phyloP scores from a whole-genome alignment of 2,329 filamentous ascomycete genomes.

The Neofusicoccum kwambonambiense region DNA sequence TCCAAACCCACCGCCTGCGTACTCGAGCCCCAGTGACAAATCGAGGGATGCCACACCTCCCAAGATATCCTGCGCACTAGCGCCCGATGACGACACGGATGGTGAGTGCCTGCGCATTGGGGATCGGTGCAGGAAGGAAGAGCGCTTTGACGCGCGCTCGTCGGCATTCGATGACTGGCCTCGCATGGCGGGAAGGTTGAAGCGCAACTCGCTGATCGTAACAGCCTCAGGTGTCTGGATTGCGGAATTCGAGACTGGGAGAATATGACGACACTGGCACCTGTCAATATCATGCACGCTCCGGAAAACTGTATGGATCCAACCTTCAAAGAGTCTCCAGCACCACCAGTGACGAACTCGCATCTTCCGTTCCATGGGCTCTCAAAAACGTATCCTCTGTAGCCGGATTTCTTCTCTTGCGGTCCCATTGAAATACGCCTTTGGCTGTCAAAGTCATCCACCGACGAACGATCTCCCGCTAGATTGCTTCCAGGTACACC shows the following conservation, averaged over 20 bases:
- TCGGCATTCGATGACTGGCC: constrained; percentile 32
- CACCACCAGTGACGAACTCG: constrained; percentile 76
- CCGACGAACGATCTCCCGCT: neutral
- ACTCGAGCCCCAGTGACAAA: constrained; percentile 74
- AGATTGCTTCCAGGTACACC: constrained; percentile 36
- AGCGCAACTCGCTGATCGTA: constrained; percentile 79
- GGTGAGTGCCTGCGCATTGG: constrained; percentile 32
- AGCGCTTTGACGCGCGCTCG: constrained; percentile 29
- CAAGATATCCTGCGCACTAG: constrained; percentile 7
- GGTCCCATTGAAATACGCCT: constrained; percentile 33
- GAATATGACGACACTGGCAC: constrained; percentile 65
- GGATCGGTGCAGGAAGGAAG: constrained; percentile 36
- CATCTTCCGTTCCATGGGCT: constrained; percentile 88
- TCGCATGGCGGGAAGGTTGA: constrained; percentile 64
- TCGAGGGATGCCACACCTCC: constrained; percentile 53
- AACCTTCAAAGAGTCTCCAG: constrained; percentile 67
- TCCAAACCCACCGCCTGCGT: constrained; percentile 79
- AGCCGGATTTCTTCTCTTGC: constrained; percentile 48
- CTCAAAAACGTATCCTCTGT: constrained; percentile 68
- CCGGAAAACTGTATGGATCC: neutral
- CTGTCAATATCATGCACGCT: constrained; percentile 19
- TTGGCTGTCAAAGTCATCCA: neutral
- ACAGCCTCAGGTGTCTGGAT: constrained; percentile 33
- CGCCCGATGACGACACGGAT: constrained; percentile 20
- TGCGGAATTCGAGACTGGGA: constrained; percentile 48